Evolutionary conservation across 805 yeast species (phyloP), one percentile per base, ranked within the genome.

Genomic region (Starmerella tilneyi): DNA sequence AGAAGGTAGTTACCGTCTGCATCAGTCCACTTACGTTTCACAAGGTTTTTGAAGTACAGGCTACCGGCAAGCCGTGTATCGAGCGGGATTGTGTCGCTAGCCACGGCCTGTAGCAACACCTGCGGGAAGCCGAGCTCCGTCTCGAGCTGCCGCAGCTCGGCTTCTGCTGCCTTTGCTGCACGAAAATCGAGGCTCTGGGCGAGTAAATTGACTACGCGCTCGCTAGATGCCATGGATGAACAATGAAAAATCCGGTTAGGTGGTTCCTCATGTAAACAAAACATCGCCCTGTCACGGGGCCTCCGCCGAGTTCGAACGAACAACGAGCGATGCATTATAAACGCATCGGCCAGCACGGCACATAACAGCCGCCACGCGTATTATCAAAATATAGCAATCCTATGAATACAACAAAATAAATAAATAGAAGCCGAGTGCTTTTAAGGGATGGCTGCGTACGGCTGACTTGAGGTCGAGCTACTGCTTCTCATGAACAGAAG

Each of bases 11-110:
- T 73, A 6, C 98, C 97, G 44, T 84, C 81, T 53, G 84, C 94
- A 62, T 86, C 86, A 41, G 82, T 79, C 96, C 96, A 92, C 55
- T 74, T 79, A 42, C 96, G 69, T 56, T 75, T 80, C 51, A 92
- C 72, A 50, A 85, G 73, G 61, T 92, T 92, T 62, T 92, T 92
- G 66, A 92, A 85, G 63, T 81, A 86, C 43, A 94, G 67, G 1
- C 96, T 85, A 16, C 84, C 94, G 1, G 98, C 96, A 39, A 88
- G 67, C 50, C 96, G 71, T 1, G 81, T 74, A 2, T 82, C 67
- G 5, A 62, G 59, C 3, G 73, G 70, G 33, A 78, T 58, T 33
- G 70, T 69, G 24, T 68, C 59, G 13, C 81, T 71, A 4, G 94
- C 85, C 27, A 86, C 83, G 15, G 88, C 75, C 57, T 82, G 86